Evolutionary conservation across 108 stramenopile genomes (phyloP).

Genomic region (Mayamaea pseudoterrestris): DNA sequence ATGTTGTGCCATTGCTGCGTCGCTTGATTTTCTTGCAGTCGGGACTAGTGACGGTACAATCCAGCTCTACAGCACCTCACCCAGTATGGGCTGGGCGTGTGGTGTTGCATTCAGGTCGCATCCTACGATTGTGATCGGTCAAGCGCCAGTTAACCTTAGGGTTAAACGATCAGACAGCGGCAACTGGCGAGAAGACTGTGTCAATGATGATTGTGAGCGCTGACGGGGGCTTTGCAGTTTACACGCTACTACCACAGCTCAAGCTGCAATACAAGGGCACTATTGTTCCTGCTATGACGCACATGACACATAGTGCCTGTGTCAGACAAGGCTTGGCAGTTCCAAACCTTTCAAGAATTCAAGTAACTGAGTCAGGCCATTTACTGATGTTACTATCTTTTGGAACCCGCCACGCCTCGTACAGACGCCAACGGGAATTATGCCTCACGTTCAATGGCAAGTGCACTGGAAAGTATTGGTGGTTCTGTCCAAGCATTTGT

Average conservation of each 20-base stretch:
- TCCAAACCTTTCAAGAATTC: slow-evolving; percentile 53
- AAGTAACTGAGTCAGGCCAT: slow-evolving; percentile 48
- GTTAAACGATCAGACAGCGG: slow-evolving; percentile 11
- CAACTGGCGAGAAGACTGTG: slow-evolving; percentile 24
- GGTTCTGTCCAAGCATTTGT: slow-evolving; percentile 66
- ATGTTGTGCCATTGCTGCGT: slow-evolving; percentile 51
- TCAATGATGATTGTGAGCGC: slow-evolving; percentile 54
- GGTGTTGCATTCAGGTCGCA: slow-evolving; percentile 55
- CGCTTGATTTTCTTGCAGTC: slow-evolving; percentile 33
- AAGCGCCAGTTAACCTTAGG: slow-evolving; percentile 35
- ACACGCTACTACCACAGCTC: slow-evolving; percentile 24
- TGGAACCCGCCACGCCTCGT: not conserved
- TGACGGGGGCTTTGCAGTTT: slow-evolving; percentile 59
- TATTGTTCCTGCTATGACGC: slow-evolving; percentile 67
- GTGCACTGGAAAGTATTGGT: slow-evolving; percentile 19
- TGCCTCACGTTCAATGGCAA: not conserved
- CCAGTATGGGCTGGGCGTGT: slow-evolving; percentile 58
- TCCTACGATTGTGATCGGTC: slow-evolving; percentile 62
- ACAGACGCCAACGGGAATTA: not conserved
- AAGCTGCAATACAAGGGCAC: slow-evolving; percentile 53
- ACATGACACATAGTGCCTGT: slow-evolving; percentile 42
- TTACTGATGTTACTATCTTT: slow-evolving; percentile 45
- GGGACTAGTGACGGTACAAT: slow-evolving; percentile 67
- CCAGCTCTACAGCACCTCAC: slow-evolving; percentile 67
- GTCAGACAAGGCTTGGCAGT: slow-evolving; percentile 2